Conservation (phyloP, 495 filamentous ascomycete genomes). For the Penicillium cinerascens region DNA sequence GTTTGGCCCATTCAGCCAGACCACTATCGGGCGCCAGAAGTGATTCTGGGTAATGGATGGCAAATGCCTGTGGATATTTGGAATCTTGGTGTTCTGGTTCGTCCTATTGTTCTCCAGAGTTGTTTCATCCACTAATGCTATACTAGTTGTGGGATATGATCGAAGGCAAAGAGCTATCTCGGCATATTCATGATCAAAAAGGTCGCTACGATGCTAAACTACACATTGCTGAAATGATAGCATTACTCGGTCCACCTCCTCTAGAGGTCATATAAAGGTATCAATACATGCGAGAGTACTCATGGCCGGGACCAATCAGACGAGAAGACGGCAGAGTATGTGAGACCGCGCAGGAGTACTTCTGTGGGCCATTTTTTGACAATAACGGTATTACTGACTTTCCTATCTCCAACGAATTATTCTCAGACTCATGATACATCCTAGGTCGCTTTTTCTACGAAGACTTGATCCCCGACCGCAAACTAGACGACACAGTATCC, state of each 20-base stretch:
- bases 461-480: slow-evolving; percentile 32
- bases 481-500: slow-evolving; percentile 28
- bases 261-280: slow-evolving; percentile 39
- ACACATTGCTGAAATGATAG: slow-evolving; percentile 47
- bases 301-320: slow-evolving; percentile 31
- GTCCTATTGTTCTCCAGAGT: slow-evolving; percentile 20
- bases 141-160: slow-evolving; percentile 50
- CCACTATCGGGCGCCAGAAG: slow-evolving; percentile 47
- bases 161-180: slow-evolving; percentile 46
- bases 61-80: slow-evolving; percentile 42
- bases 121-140: slow-evolving; percentile 22
- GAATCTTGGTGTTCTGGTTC: slow-evolving; percentile 48
- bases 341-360: slow-evolving; percentile 33
- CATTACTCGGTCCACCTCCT: slow-evolving; percentile 45
- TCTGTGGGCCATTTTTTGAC: slow-evolving; percentile 40
- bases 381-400: slow-evolving; percentile 23
- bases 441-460: slow-evolving; percentile 35
- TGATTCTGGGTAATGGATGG: slow-evolving; percentile 45
- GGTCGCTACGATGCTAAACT: slow-evolving; percentile 33
- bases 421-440: slow-evolving; percentile 29
- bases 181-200: slow-evolving; percentile 30
- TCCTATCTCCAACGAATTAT: slow-evolving; percentile 22
- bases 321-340: slow-evolving; percentile 35
- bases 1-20: slow-evolving; percentile 44
- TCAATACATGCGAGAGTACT: slow-evolving; percentile 36